These are phyloP conservation scores for Panaeolus papilionaceus DNA, from an alignment of 768 basidiomycete genomes.

Conservation along the genomic window DNA sequence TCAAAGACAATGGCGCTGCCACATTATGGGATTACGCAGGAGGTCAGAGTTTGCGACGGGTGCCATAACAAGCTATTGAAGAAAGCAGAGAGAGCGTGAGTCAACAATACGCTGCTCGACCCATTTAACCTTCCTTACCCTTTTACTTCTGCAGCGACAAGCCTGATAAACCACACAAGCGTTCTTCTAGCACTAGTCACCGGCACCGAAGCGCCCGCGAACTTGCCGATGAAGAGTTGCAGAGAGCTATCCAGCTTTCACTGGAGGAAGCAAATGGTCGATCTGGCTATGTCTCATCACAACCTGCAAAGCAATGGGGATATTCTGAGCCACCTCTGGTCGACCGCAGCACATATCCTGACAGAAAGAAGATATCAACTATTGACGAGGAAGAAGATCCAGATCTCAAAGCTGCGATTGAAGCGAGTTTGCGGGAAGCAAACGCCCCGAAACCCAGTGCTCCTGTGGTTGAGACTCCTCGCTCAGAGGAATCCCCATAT, in stretches of 20 bases:
- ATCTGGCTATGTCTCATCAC: constrained; percentile 73
- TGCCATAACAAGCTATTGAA: constrained; percentile 82
- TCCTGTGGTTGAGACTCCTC: constrained; percentile 63
- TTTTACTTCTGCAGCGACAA: constrained; percentile 42
- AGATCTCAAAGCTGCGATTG: constrained; percentile 92
- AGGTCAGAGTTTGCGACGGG: constrained; percentile 92
- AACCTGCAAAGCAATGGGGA: constrained; percentile 62
- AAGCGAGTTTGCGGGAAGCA: constrained; percentile 90
- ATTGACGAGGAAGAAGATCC: constrained; percentile 83
- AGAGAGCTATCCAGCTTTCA: constrained; percentile 91
- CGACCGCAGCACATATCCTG: constrained; percentile 54
- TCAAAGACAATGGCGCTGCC: constrained; percentile 85
- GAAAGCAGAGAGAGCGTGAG: constrained; percentile 65
- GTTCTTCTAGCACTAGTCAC: constrained; percentile 45
- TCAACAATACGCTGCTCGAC: constrained; percentile 15
- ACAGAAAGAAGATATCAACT: constrained; percentile 31
- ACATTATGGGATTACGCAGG: constrained; percentile 91
- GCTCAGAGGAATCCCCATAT: constrained; percentile 46
- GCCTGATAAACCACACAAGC: constrained; percentile 53
- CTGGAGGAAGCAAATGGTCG: constrained; percentile 76
- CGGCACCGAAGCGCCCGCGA: constrained; percentile 65
- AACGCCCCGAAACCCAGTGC: constrained; percentile 81
- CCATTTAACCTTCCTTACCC: constrained; percentile 18
- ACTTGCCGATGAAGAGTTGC: constrained; percentile 84
- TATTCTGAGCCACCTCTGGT: constrained; percentile 77